phyloP scores from a whole-genome alignment of 176 grass and related monocot species.

The Musa schizocarpa region DNA sequence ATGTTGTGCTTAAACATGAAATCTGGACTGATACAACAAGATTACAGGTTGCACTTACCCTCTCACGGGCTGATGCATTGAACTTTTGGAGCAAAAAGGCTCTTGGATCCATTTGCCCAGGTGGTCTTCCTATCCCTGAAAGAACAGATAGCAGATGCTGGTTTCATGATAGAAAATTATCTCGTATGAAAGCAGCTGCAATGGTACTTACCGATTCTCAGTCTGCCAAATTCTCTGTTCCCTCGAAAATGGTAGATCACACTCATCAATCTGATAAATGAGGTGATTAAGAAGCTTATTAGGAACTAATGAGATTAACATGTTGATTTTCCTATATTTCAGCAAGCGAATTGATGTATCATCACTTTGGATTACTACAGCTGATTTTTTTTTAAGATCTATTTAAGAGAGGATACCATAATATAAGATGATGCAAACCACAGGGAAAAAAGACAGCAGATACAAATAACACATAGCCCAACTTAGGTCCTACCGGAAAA shows the following conservation, averaged over 20 bases:
- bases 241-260: conserved; percentile 69
- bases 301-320: not conserved
- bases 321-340: not conserved
- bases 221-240: conserved; percentile 71
- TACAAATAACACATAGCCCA: not conserved
- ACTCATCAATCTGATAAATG: conserved; percentile 60
- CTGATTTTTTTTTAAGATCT: too few species aligned
- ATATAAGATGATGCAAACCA: not conserved
- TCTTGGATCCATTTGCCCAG: conserved; percentile 89
- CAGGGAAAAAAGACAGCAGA: not conserved
- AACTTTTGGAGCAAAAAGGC: conserved; percentile 91
- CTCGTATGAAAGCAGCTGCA: conserved; percentile 9
- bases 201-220: conserved; percentile 62
- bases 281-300: not conserved
- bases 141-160: conserved; percentile 9
- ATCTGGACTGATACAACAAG: not conserved
- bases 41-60: conserved; percentile 31
- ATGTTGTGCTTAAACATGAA: not conserved
- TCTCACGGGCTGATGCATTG: conserved; percentile 50
- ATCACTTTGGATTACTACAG: not conserved
- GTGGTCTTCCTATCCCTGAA: conserved; percentile 64
- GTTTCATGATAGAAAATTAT: conserved; percentile 4
- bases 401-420: too few species aligned
- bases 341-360: not conserved
- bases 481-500: not conserved